Evolutionary conservation across 2,329 filamentous ascomycete species (phyloP).

Genomic region (Scedosporium boydii): DNA sequence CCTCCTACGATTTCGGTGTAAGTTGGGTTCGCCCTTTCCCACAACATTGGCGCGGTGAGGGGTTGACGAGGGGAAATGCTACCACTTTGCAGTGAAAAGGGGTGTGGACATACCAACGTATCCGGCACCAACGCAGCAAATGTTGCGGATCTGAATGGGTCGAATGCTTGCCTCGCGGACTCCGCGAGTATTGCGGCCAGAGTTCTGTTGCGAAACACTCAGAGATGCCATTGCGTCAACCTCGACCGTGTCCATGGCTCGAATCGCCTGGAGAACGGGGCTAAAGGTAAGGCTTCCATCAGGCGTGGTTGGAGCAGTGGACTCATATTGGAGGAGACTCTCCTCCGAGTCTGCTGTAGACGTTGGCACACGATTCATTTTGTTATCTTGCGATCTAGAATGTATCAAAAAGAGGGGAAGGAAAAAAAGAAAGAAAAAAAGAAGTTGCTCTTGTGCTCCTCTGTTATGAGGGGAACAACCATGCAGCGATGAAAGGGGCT

Average conservation of each 20-base stretch:
- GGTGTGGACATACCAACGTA: constrained; percentile 54
- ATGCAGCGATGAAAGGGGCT: too few species aligned
- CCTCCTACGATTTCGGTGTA: constrained; percentile 39
- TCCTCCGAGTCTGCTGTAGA: constrained; percentile 20
- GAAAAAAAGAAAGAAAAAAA: too few species aligned
- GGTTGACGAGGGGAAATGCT: neutral
- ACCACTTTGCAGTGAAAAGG: neutral
- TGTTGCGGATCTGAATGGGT: constrained; percentile 35
- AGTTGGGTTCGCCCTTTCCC: neutral
- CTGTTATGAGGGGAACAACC: too few species aligned
- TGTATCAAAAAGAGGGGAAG: neutral
- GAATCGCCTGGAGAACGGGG: constrained; percentile 24
- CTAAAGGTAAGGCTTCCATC: constrained; percentile 32
- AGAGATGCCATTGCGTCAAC: neutral
- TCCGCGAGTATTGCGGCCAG: neutral
- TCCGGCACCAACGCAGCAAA: constrained; percentile 67
- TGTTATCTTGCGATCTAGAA: neutral
- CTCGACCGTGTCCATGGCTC: constrained; percentile 10
- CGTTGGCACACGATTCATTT: constrained; percentile 10
- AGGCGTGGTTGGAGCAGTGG: constrained; percentile 34
- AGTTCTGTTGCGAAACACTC: neutral
- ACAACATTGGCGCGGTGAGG: neutral
- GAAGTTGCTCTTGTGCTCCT: too few species aligned
- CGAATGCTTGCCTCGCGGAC: neutral
- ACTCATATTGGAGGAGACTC: constrained; percentile 19